Evolutionary conservation across 2,329 filamentous ascomycete species (phyloP), one percentile per base, ranked within the genome.

Genomic region (Fusarium sp.): DNA sequence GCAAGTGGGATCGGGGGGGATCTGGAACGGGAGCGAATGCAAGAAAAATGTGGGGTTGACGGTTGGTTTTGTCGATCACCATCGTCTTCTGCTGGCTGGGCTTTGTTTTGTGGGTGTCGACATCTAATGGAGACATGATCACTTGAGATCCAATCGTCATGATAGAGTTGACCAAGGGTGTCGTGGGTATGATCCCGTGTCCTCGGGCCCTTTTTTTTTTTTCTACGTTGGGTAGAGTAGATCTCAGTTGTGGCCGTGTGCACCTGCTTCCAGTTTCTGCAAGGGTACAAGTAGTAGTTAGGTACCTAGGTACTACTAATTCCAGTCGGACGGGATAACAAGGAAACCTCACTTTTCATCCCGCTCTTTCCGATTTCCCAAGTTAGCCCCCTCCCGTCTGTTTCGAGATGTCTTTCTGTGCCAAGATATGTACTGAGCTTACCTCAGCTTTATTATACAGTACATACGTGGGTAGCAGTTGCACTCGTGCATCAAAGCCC

Each of bases 41-140:
- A 56, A 61, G 37, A 21, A 37, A 63, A 63, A 50, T 52, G 60
- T 63, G 61, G 61, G 60, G 55, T 56, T 52, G 36, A 31, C 51
- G 49, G 39, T 57, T 49, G 61, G 60, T 49, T 52, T 64, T 19
- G 60, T 61, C 47, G 61, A 63, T 63, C 61, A 64, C 43, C 19
- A 19, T 45, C 53, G 27, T 17, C n/a, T 35, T 51, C 44, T 36
- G 29, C 14, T 59, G 15, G 37, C 32, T 17, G 6, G 19, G 31
- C 57, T 53, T 49, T 53, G 47, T 53, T 62, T 49, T 49, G 53
- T 58, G 57, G 53, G 57, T 58, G 57, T 58, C 31, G 23, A 25
- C 25, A 50, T 19, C 9, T 4, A 29, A 61, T 42, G 15, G 27
- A 35, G 32, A 33, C 33, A 46, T 53, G 55, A 42, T 61, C 51